phyloP scores from a whole-genome alignment of 768 basidiomycete species.

The Mycena rosella region DNA sequence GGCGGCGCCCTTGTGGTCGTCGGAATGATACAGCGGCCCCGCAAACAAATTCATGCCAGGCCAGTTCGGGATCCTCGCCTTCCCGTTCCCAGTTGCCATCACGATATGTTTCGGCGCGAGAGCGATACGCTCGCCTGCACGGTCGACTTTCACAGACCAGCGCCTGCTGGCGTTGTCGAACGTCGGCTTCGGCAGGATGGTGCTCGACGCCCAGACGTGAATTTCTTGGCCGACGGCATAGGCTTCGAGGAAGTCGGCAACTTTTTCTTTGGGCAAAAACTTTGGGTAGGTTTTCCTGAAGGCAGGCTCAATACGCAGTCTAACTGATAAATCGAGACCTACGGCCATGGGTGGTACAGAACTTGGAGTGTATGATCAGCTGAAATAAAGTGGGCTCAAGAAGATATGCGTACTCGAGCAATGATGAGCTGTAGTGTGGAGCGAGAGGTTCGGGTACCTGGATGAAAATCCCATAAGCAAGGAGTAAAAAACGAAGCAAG shows the following conservation, averaged over 20 bases:
- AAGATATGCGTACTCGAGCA: constrained; percentile 3
- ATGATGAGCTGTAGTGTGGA: constrained; percentile 24
- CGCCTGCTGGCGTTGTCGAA: constrained; percentile 3
- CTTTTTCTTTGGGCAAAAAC: constrained; percentile 23
- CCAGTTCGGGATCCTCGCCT: constrained; percentile 16
- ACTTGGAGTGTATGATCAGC: constrained; percentile 2
- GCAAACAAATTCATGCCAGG: constrained; percentile 25
- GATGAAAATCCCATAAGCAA: too few species aligned
- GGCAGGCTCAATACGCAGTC: too few species aligned
- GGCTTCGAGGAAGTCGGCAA: constrained; percentile 32
- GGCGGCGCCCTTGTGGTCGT: constrained; percentile 26
- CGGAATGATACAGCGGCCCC: constrained; percentile 30
- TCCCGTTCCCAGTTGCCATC: constrained; percentile 21
- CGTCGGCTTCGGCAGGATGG: constrained; percentile 2
- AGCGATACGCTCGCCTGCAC: neutral
- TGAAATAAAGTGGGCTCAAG: neutral
- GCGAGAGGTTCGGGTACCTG: constrained; percentile 32
- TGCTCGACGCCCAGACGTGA: constrained; percentile 25
- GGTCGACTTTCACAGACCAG: constrained; percentile 25
- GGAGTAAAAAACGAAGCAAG: too few species aligned
- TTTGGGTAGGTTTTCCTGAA: constrained; percentile 19
- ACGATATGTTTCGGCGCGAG: constrained; percentile 24
- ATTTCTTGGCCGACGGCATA: constrained; percentile 28
- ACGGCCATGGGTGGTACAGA: constrained; percentile 32
- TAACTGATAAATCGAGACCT: neutral